phyloP scores from a whole-genome alignment of 129 eudicot species.

The Lactuca sativa region DNA sequence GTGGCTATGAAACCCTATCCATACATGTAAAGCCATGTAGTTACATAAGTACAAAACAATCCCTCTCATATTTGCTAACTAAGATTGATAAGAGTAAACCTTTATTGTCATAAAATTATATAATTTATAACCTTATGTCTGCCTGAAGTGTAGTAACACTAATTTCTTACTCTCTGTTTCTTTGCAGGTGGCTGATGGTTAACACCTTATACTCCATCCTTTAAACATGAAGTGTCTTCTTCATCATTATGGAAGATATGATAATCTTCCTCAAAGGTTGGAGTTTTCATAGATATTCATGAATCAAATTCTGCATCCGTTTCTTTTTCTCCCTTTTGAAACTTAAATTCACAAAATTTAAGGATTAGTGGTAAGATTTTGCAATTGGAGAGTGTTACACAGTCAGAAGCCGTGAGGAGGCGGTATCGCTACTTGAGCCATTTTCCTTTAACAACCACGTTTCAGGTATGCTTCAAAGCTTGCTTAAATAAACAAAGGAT shows the following conservation, averaged over 20 bases:
- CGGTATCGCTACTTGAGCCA: slow-evolving; percentile 95
- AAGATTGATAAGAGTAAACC: background rate
- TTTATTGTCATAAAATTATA: too few relatives aligned
- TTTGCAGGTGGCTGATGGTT: slow-evolving; percentile 90
- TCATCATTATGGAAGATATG: slow-evolving; percentile 80
- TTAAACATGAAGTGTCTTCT: slow-evolving; percentile 88
- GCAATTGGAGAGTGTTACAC: slow-evolving; percentile 82
- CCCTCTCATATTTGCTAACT: too few relatives aligned
- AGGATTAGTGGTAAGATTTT: slow-evolving; percentile 86
- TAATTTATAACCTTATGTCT: background rate
- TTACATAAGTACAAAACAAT: too few relatives aligned
- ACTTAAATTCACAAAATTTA: slow-evolving; percentile 27
- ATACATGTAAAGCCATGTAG: too few relatives aligned
- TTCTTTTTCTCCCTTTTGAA: background rate
- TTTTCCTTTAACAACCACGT: slow-evolving; percentile 85
- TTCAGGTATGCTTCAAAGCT: slow-evolving; percentile 55
- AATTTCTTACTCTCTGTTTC: slow-evolving; percentile 4
- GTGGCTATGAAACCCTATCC: too few relatives aligned
- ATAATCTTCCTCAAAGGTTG: slow-evolving; percentile 86
- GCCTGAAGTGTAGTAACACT: slow-evolving; percentile 4
- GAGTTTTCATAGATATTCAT: background rate
- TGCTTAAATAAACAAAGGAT: slow-evolving; percentile 1
- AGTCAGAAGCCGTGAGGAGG: slow-evolving; percentile 91
- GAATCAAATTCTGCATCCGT: background rate
- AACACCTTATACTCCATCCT: slow-evolving; percentile 84